Evolutionary conservation across 2,329 filamentous ascomycete genomes (phyloP).

Genomic region (Xylariomycetidae sp.): DNA sequence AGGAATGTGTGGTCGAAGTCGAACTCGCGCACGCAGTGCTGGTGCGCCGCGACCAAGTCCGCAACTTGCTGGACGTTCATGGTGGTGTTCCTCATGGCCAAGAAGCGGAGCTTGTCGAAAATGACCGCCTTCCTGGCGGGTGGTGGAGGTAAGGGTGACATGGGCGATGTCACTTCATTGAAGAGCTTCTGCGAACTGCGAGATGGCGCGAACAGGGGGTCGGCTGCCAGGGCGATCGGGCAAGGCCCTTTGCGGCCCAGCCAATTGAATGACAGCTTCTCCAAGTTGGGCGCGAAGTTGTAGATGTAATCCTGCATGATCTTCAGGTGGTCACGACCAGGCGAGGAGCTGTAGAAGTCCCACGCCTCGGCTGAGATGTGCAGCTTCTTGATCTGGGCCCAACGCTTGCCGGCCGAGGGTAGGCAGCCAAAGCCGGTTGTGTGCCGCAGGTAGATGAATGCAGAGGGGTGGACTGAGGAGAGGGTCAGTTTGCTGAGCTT

Average conservation of each 20-base stretch:
- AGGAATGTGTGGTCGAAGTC: conserved; percentile 73
- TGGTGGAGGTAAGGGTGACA: conserved; percentile 53
- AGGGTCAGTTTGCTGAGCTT: conserved; percentile 66
- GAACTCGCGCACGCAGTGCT: conserved; percentile 64
- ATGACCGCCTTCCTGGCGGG: conserved; percentile 49
- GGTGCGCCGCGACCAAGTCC: conserved; percentile 61
- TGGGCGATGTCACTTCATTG: conserved; percentile 57
- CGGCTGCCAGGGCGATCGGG: conserved; percentile 63
- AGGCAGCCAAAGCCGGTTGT: conserved; percentile 67
- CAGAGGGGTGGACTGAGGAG: conserved; percentile 66
- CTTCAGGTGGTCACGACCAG: conserved; percentile 64
- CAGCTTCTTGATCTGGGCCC: conserved; percentile 71
- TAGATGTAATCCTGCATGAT: conserved; percentile 77
- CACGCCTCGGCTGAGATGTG: conserved; percentile 67
- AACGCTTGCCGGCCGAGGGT: conserved; percentile 64
- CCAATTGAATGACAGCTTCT: conserved; percentile 74
- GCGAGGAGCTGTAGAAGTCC: conserved; percentile 54
- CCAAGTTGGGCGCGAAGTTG: conserved; percentile 58
- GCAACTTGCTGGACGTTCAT: conserved; percentile 68
- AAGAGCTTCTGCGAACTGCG: conserved; percentile 52
- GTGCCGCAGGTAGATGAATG: conserved; percentile 72
- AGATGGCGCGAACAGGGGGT: conserved; percentile 60
- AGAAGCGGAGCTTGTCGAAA: conserved; percentile 61
- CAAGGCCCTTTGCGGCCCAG: conserved; percentile 65
- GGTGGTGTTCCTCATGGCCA: conserved; percentile 66